phyloP scores from a whole-genome alignment of 2,329 filamentous ascomycete species.

The Nemania serpens region DNA sequence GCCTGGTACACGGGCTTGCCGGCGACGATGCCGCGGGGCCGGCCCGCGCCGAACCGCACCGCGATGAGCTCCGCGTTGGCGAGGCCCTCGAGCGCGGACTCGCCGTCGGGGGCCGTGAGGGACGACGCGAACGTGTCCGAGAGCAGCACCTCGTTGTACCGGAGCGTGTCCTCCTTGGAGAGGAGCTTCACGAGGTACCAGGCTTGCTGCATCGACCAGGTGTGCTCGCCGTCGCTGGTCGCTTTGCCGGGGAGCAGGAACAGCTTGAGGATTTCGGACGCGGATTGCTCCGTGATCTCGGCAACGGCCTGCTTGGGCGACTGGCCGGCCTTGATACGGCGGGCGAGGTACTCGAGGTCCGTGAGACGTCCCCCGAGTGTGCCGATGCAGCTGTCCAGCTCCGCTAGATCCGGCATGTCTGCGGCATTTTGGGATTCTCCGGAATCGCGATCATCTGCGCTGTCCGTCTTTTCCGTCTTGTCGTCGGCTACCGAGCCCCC shows the following conservation, averaged over 20 bases:
- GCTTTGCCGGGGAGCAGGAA: constrained; percentile 71
- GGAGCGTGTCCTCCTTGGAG: constrained; percentile 67
- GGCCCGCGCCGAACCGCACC: constrained; percentile 70
- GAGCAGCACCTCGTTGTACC: constrained; percentile 86
- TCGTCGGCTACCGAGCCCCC: constrained; percentile 45
- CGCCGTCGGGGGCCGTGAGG: constrained; percentile 62
- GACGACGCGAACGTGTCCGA: constrained; percentile 73
- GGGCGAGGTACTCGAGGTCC: constrained; percentile 91
- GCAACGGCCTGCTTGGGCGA: constrained; percentile 78
- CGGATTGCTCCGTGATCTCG: constrained; percentile 87
- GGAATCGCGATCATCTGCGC: constrained; percentile 38
- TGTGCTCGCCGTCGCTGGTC: constrained; percentile 49
- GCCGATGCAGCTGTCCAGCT: constrained; percentile 81
- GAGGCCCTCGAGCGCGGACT: constrained; percentile 77
- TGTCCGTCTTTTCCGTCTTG: constrained; percentile 35
- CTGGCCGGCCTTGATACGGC: constrained; percentile 85
- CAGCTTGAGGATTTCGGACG: constrained; percentile 90
- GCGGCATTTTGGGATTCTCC: constrained; percentile 36
- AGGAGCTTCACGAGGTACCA: constrained; percentile 87
- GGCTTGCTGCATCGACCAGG: constrained; percentile 84
- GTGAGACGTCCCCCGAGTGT: constrained; percentile 89
- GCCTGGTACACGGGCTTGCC: constrained; percentile 88
- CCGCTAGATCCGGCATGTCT: constrained; percentile 56
- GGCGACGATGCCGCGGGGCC: constrained; percentile 76
- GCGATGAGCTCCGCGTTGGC: constrained; percentile 86